Evolutionary conservation across 2,329 filamentous ascomycete genomes (phyloP), one percentile per base, ranked within the genome.

Genomic region (Colletotrichum gloeosporioides): DNA sequence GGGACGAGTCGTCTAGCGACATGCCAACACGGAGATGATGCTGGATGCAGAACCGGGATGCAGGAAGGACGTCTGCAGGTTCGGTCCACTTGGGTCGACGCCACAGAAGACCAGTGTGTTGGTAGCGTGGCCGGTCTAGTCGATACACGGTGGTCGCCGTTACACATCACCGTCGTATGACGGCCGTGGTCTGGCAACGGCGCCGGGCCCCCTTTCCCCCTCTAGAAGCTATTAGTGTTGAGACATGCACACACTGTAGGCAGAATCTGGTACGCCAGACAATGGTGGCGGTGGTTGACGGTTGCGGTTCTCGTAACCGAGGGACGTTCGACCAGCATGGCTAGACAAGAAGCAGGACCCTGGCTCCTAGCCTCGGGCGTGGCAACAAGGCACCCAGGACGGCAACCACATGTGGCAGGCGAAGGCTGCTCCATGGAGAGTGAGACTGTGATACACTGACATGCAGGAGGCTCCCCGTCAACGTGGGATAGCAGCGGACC

Each of bases 11-110:
- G 49, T 71, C 64, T 67, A 75, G 69, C 73, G 63, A 73, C 63
- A 57, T 73, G 63, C 55, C 73, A 73, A 57, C 63, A 63, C 73
- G 73, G 73, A 76, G 73, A 76, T 76, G 69, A 68, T 73, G 55
- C 73, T 76, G 12, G 69, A 76, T 76, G 39, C 36, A 64, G 73
- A 53, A 53, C 44, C 44, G 44, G 44, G 44, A 53, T 53, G 31
- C 36, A 59, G 44, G 62, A 36, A 63, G 36, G 31, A 39, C 61
- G 44, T 55, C 13, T 59, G 69, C 73, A 57, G 39, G 27, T 66
- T n/a, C n/a, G 64, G 22, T 76, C 73, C 73, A 73, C 73, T 76
- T 64, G 63, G 73, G 9, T 44, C 73, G 36, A 57, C 63, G 73
- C 73, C 73, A 68, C 73, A 73, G n/a, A 29, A 73, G 64, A 73